Conservation (phyloP, 352 stramenopile genomes). For the Phytophthora megakarya region DNA sequence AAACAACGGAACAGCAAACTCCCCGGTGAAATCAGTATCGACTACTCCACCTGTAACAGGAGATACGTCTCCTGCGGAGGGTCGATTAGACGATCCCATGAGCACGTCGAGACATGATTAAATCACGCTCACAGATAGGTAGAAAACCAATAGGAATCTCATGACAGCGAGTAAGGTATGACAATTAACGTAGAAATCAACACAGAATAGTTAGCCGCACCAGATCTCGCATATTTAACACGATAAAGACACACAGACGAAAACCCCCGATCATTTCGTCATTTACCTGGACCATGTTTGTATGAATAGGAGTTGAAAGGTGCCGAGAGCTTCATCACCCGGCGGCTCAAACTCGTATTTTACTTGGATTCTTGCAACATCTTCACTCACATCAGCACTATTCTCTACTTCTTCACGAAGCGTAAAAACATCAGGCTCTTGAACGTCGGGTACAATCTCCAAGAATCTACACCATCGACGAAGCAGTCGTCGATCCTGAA, state of each 20-base stretch:
- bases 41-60: conserved; percentile 1
- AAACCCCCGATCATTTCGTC: not conserved
- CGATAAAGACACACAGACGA: conserved; percentile 11
- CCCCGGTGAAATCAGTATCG: conserved; percentile 15
- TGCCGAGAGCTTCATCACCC: conserved; percentile 20
- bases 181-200: conserved; percentile 34
- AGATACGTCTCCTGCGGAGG: conserved; percentile 13
- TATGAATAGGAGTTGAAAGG: conserved; percentile 46
- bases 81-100: not conserved
- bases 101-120: not conserved
- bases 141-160: conserved; percentile 23
- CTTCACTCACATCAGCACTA: conserved; percentile 10
- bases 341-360: conserved; percentile 42
- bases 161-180: conserved; percentile 23
- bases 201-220: conserved; percentile 30
- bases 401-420: conserved; percentile 40
- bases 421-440: conserved; percentile 36
- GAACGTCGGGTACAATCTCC: conserved; percentile 30
- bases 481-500: conserved; percentile 40
- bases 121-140: conserved; percentile 22
- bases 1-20: conserved; percentile 8
- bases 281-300: conserved; percentile 14
- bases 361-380: conserved; percentile 18
- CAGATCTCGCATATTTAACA: conserved; percentile 25
- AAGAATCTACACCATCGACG: conserved; percentile 65